Evolutionary conservation across 805 yeast genomes (phyloP), one percentile per base, ranked within the genome.

Genomic region (Yarrowia sp.): DNA sequence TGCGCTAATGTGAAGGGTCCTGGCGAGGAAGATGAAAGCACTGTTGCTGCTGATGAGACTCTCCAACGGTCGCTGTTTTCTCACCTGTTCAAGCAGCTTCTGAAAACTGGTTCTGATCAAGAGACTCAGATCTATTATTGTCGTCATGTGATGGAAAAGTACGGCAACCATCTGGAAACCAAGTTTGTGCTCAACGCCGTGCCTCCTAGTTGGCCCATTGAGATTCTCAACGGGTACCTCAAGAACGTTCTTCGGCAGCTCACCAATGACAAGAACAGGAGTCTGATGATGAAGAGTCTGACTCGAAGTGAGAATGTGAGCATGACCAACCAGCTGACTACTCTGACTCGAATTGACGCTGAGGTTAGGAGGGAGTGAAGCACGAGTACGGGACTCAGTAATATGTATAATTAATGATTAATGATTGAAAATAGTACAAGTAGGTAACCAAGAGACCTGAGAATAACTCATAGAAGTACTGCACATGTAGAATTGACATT

Each of bases 161-260:
- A 72, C 69, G 78, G 78, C 15, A 65, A 40, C n/a, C 34, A 66
- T 14, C 70, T 77, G 5, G 78, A 76, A 55, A 66, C 74, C 46
- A 71, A 71, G 49, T 67, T 71, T 46, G 78, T 76, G 7, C 69
- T 77, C 38, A 69, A 69, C 30, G 69, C 70, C 40, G 70, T 74
- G 36, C 78, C 79, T 6, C 72, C 70, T 17, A 38, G 69, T 12
- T 77, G 79, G 79, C 73, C 79, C 6, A 70, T 77, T 40, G 77
- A 75, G 66, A 65, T 71, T 33, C 67, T 77, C 34, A 70, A 70
- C 30, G 74, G 72, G 20, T 76, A 70, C 64, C 52, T 75, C 44
- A 68, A 68, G 19, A 43, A 55, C 14, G 64, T 70, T 13, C 53
- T 73, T 47, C 61, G 71, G 13, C 56, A 49, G 17, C 19, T 70